Evolutionary conservation across 371 early-diverging fungal genomes (phyloP), one percentile per base, ranked within the genome.

Genomic region (Apophysomyces sp.): DNA sequence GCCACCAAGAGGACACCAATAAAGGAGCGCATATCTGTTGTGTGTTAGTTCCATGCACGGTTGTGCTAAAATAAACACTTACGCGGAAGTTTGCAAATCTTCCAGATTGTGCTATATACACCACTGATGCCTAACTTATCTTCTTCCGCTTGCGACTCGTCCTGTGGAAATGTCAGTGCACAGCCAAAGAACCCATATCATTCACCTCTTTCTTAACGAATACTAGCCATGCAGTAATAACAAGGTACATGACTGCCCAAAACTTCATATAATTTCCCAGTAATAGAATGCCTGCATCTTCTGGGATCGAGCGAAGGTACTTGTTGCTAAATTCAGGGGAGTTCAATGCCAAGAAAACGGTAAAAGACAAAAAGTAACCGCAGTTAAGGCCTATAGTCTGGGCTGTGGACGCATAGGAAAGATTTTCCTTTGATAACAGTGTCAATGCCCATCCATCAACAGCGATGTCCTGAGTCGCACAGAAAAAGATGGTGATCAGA

Each of bases 391-490:
- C 99, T 54, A 98, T 91, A 1, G 99, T 98, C 71, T 98, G 98
- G 11, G 95, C 95, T 0, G 96, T 94, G 18, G 94, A 94, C 0
- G 98, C 97, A 72, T 88, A 93, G 0, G 91, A 89, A 41, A 94
- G 72, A 66, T 90, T 92, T 54, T 97, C 95, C 63, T 94, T 91
- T 11, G 92, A 89, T 36, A 98, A 73, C 24, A 98, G 74, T 0
- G 95, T 96, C 57, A 98, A 71, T 2, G 98, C 98, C 98, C 98
- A 98, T 6, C 92, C 99, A 69, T 98, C 99, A 4, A 98, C 98
- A 13, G 99, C 98, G 70, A 98, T 96, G 68, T 98, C 98, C 78
- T 98, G 99, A 0, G 99, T 98, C 0, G 99, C 99, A 62, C 94
- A 91, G 54, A 98, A 88, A 64, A 98, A 92, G 28, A 98, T 94